Percentiles rank a stretch among this genome's conserved stretches.
phyloP scores from a whole-genome alignment of 2,329 filamentous ascomycete genomes.

The Fusarium caatingaense region DNA sequence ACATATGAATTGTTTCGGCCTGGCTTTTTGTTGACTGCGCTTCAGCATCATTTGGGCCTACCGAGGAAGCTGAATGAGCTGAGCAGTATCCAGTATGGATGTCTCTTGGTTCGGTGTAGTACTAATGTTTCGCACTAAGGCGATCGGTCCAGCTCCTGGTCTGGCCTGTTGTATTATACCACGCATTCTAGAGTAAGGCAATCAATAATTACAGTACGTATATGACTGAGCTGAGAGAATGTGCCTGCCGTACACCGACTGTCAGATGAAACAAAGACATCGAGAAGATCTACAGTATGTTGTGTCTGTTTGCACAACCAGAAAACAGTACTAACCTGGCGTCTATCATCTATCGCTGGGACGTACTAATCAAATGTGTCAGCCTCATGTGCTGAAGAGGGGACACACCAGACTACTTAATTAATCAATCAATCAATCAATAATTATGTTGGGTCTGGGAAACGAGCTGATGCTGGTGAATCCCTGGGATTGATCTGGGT shows the following conservation, averaged over 20 bases:
- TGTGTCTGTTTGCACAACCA: background rate
- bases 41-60: background rate
- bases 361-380: background rate
- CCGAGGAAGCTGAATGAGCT: background rate
- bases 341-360: background rate
- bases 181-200: background rate
- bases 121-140: conserved; percentile 41
- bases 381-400: background rate
- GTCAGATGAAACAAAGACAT: background rate
- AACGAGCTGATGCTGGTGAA: conserved; percentile 15
- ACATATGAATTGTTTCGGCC: background rate
- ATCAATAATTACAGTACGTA: background rate
- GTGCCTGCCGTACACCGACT: background rate
- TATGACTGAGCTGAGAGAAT: background rate
- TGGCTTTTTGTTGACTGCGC: background rate
- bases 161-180: background rate
- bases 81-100: background rate
- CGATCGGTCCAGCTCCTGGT: conserved; percentile 9
- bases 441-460: background rate
- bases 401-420: background rate
- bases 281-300: background rate
- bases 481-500: conserved; percentile 33
- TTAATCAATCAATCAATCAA: background rate
- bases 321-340: background rate
- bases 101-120: background rate